Base-by-base conservation (phyloP, 73 alveolate genomes). In the Uronychia binucleata region DNA sequence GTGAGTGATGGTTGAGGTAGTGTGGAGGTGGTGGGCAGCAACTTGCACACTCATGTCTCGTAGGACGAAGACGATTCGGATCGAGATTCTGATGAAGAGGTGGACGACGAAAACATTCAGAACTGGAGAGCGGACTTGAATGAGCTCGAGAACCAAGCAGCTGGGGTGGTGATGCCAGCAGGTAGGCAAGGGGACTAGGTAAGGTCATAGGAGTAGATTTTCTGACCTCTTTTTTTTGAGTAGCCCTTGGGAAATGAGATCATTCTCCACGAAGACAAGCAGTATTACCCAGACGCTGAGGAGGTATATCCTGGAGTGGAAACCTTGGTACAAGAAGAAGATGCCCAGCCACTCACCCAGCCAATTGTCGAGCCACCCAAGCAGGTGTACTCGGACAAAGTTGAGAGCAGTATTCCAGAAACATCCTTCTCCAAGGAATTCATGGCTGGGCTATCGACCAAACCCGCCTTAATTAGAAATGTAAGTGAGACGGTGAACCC, bases 321-420 rank as follows among this genome's bases (percentile, higher is more conserved):
- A 89, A 95, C 97, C 75, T 78, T 97, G 84, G 99, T 99, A 8
- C 92, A 93, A 97, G 99, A 98, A 95, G 99, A 99, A 88, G 99
- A 98, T 83, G 99, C 99, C 0, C 97, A 97, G 84, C 99, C 99
- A 32, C 88, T 99, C 25, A 98, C 99, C 28, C 91, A 97, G 80
- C 99, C 99, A 83, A 98, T 99, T 80, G 94, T 99, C n/a, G 97
- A 98, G 26, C 99, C 99, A 11, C 94, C 92, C 29, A 96, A 93
- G 82, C 91, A 92, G 88, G 94, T 94, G 85, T 95, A 97, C 92
- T 97, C 96, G 78, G 99, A 98, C 35, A 60, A 93, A 28, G 84
- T 80, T 33, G 99, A 96, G 80, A 95, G 93, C 59, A 93, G 89
- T 83, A 81, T 91, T 87, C 99, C 99, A 13, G 94, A 94, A 81